Evolutionary conservation across 306 rosid species (phyloP), one percentile per base, ranked within the genome.

Genomic region (Acacia confusa): DNA sequence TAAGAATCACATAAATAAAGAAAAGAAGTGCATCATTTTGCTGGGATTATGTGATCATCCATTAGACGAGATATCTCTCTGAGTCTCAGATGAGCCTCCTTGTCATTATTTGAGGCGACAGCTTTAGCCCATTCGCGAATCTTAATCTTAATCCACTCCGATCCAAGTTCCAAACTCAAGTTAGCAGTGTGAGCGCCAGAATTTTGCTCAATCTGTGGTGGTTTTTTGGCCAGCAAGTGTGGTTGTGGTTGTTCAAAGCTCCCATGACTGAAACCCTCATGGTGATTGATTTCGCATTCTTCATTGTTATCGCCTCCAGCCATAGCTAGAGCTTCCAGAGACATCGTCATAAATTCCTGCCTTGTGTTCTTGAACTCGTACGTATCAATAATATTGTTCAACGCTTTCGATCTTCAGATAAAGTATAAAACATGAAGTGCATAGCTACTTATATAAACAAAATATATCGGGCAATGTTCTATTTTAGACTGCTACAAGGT

Each of bases 71-170:
- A 12, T 9, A 78, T 86, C 87, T 86, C 89, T 1, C 66, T 70
- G 72, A 73, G 74, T 52, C n/a, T 81, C 15, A 45, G 82, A 44
- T 70, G 64, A 76, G 70, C 87, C 44, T 78, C 41, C 22, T 11
- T 55, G 5, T 84, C 58, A 76, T 73, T 79, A 58, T 78, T 75
- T 10, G 89, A 87, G 80, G 86, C 88, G 79, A 86, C 89, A 44
- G 90, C 87, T 38, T 55, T 76, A 45, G 87, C 91, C 92, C 91
- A 89, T 79, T 82, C 82, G 0, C 86, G 85, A 41, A 89, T 82
- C 90, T 70, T 84, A 60, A 72, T 48, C 72, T 87, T 89, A 69
- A 82, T 52, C 87, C 78, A 82, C 60, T 70, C 72, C 72, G 4
- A 61, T 3, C 64, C 76, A 25, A 14, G 6, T 3, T 71, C 40